Evolutionary conservation across 257 asterid species (phyloP).

Genomic region (Eucommia ulmoides): DNA sequence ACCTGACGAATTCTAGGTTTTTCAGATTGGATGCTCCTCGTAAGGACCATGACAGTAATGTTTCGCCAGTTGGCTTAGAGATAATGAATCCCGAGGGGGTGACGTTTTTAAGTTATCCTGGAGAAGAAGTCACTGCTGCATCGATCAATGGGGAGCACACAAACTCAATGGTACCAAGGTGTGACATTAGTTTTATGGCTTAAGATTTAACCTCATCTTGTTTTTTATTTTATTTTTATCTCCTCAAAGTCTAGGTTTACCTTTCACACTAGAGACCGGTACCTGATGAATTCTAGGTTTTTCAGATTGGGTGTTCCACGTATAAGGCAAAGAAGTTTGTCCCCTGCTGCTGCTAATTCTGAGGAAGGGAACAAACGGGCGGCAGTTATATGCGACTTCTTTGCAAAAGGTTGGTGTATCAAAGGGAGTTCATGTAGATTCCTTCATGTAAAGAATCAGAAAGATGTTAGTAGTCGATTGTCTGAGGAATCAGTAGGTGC

Average conservation of each 20-base stretch:
- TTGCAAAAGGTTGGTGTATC: slow-evolving; percentile 92
- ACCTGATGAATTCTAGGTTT: slow-evolving; percentile 28
- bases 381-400: slow-evolving; percentile 54
- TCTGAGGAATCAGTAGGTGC: slow-evolving; percentile 31
- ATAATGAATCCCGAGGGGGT: no score
- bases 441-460: slow-evolving; percentile 41
- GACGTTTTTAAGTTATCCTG: no score
- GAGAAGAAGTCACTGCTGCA: slow-evolving; percentile 19
- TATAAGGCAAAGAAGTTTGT: slow-evolving; percentile 37
- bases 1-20: slow-evolving; percentile 28
- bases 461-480: slow-evolving; percentile 6
- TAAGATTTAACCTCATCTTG: not conserved
- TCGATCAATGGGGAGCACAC: slow-evolving; percentile 18
- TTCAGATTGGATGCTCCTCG: slow-evolving; percentile 49
- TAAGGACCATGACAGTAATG: no score
- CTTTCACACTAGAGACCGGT: not conserved
- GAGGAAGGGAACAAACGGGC: slow-evolving; percentile 38
- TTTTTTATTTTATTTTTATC: not conserved
- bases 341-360: slow-evolving; percentile 30
- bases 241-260: no score
- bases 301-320: slow-evolving; percentile 49
- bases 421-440: slow-evolving; percentile 75
- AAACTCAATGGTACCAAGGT: slow-evolving; percentile 42
- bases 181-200: slow-evolving; percentile 3
- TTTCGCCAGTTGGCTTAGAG: no score